These are phyloP conservation scores for Pythium brassicae DNA, from an alignment of 352 stramenopile genomes.

Conservation along the genomic window DNA sequence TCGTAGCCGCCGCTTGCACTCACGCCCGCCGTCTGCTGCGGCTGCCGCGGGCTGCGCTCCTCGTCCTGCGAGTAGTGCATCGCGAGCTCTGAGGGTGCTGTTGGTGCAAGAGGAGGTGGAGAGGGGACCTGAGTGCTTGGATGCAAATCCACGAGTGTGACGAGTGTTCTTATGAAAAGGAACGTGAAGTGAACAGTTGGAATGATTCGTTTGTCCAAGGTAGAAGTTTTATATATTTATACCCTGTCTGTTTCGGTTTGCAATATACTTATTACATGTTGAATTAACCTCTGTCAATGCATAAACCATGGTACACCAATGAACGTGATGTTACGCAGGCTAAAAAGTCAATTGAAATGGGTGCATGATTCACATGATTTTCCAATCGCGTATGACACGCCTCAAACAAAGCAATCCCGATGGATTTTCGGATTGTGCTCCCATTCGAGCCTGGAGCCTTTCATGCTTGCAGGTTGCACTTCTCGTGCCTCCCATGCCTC, in stretches of 20 bases:
- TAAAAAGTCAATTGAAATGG: neutral
- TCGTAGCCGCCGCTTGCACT: conserved; percentile 1
- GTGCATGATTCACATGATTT: neutral
- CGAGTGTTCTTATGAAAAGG: neutral
- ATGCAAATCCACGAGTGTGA: neutral
- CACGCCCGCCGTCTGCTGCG: neutral
- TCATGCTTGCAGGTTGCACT: too few relatives aligned
- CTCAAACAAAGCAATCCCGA: too few relatives aligned
- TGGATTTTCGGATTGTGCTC: too few relatives aligned
- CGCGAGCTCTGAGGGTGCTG: neutral
- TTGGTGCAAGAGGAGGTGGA: neutral
- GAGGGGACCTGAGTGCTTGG: neutral
- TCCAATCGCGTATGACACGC: neutral
- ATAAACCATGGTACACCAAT: neutral
- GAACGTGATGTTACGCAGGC: neutral
- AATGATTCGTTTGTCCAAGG: neutral
- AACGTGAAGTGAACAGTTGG: neutral
- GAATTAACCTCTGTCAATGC: neutral
- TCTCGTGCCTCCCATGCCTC: too few relatives aligned
- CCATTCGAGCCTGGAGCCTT: too few relatives aligned
- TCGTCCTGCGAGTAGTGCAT: conserved; percentile 1
- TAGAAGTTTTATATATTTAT: neutral
- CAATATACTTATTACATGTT: neutral
- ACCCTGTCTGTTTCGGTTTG: neutral
- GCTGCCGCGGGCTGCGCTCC: neutral